Evolutionary conservation across 805 yeast species (phyloP), one percentile per base, ranked within the genome.

Genomic region (Wickerhamiella australiensis): DNA sequence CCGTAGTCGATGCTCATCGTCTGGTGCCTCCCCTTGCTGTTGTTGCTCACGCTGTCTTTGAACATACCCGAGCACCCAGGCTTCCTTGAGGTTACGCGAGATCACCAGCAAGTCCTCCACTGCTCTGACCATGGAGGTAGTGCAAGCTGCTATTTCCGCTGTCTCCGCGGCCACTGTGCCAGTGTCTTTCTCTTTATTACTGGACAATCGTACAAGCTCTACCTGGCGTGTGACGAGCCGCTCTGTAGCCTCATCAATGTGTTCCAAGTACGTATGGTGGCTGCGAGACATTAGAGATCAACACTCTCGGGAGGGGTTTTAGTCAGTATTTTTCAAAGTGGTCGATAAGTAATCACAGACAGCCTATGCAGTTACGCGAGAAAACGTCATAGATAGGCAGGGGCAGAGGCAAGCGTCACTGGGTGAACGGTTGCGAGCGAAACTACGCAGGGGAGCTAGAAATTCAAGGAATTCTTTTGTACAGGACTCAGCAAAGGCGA

Each of bases 61-160:
- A 6, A 67, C 59, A 52, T 66, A 69, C 20, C 72, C 71, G 18
- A 68, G 57, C 18, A 68, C 58, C 72, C 72, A 68, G n/a, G 69
- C 67, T 53, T 68, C 72, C 51, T 68, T 68, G 33, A 68, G 53
- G 18, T 64, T 58, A 17, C 72, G 57, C 2, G 72, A 64, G 33
- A 68, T 60, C 50, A 60, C 63, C 27, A 68, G 56, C 53, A 68
- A 53, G 47, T 68, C 72, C 50, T 68, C 72, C 6, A 62, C 61
- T 2, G 70, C 64, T 2, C 67, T 56, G 21, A 60, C 54, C 49
- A 68, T 62, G 3, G 65, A 56, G 3, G 64, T 53, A 13, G 70
- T 60, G 49, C 64, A 59, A n/a, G 66, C 64, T 52, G 65, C 69
- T 37, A 68, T 66, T 37, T 65, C 66, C 21, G 61, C 60, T 1